Evolutionary conservation across 2,329 filamentous ascomycete genomes (phyloP).

Genomic region (Bimuria novae-zelandiae): DNA sequence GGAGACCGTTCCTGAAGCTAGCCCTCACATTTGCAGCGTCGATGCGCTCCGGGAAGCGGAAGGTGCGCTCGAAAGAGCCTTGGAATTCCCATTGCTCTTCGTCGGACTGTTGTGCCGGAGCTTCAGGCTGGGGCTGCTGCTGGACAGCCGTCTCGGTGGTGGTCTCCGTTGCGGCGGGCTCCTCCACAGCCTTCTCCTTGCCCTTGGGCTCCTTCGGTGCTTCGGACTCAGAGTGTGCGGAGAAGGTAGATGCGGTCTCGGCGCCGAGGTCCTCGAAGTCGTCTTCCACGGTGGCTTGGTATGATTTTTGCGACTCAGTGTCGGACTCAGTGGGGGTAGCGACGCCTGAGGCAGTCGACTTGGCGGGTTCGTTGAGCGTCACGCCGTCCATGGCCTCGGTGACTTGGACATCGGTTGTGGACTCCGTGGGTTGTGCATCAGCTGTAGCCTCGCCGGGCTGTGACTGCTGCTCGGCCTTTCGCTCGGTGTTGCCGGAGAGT

Average conservation of each 20-base stretch:
- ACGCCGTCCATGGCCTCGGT: conserved; percentile 26
- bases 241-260: conserved; percentile 35
- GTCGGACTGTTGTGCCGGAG: conserved; percentile 18
- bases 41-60: conserved; percentile 68
- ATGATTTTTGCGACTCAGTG: conserved; percentile 38
- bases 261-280: conserved; percentile 43
- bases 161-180: background rate
- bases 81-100: conserved; percentile 54
- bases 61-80: conserved; percentile 70
- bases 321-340: conserved; percentile 30
- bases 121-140: conserved; percentile 25
- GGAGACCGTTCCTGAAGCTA: conserved; percentile 66
- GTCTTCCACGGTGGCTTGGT: conserved; percentile 44
- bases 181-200: conserved; percentile 35
- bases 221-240: conserved; percentile 21
- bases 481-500: conserved; percentile 36
- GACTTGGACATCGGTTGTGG: background rate
- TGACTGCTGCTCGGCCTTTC: conserved; percentile 17
- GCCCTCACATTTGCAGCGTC: conserved; percentile 67
- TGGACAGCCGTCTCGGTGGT: conserved; percentile 21
- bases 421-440: background rate
- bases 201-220: conserved; percentile 28
- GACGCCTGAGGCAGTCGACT: conserved; percentile 13
- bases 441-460: conserved; percentile 13
- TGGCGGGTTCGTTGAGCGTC: conserved; percentile 26